A percentile compares a stretch with the other conserved stretches of the same genome.
phyloP scores from a whole-genome alignment of 495 filamentous ascomycete genomes.

The Penicillium antarcticum region DNA sequence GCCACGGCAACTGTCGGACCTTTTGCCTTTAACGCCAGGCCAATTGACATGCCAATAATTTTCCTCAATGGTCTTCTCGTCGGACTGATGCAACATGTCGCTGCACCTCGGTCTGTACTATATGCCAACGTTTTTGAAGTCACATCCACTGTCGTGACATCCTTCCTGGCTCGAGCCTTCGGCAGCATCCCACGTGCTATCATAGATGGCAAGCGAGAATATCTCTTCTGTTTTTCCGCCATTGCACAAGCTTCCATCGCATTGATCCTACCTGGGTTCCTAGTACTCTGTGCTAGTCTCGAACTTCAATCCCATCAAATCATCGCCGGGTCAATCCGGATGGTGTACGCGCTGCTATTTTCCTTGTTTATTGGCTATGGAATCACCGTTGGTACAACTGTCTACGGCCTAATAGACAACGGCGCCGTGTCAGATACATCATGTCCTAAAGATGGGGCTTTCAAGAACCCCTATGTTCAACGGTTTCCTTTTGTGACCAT shows the following conservation, averaged over 20 bases:
- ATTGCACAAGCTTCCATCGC: conserved; percentile 89
- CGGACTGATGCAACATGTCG: conserved; percentile 71
- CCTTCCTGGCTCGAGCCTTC: conserved; percentile 78
- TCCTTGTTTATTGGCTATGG: conserved; percentile 90
- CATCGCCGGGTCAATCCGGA: conserved; percentile 86
- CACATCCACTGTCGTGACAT: conserved; percentile 74
- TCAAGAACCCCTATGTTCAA: conserved; percentile 27
- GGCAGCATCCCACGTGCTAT: conserved; percentile 62
- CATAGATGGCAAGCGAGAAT: conserved; percentile 42
- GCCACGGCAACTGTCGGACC: conserved; percentile 76
- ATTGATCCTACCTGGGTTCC: conserved; percentile 83
- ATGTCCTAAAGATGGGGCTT: conserved; percentile 49
- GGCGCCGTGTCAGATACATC: conserved; percentile 66
- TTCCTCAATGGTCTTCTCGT: conserved; percentile 82
- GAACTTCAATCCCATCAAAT: conserved; percentile 82
- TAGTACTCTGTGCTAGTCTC: conserved; percentile 74
- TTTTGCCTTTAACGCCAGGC: conserved; percentile 79
- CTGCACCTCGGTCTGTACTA: conserved; percentile 73
- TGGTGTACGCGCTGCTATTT: conserved; percentile 93
- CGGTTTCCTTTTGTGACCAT: conserved; percentile 48
- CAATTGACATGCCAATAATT: conserved; percentile 80
- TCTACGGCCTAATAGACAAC: conserved; percentile 77
- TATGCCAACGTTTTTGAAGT: conserved; percentile 84
- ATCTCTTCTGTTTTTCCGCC: conserved; percentile 81
- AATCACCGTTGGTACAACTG: conserved; percentile 84